Evolutionary conservation across 169 alveolate genomes (phyloP), one percentile per base, ranked within the genome.

Genomic region (Plasmodium gaboni): DNA sequence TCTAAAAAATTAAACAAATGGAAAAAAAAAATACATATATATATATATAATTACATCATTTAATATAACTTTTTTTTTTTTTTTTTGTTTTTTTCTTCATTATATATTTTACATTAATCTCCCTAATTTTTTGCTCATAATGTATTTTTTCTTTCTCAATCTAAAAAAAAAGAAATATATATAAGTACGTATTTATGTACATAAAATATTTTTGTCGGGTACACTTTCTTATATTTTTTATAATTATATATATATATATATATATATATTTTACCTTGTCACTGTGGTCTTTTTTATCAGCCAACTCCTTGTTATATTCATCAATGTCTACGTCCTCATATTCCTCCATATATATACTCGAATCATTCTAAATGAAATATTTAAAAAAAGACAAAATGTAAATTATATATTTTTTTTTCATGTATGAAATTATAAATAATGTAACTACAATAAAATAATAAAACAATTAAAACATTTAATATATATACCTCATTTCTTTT

Each of bases 251-350:
- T 26, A 26, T 26, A 26, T 26, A 26, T 26, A 26, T 26, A 26
- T 50, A 60, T 5, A 19, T 73, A 13, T 5, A 64, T 13, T 73
- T 59, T 59, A 22, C 90, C 83, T 68, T 59, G 28, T 80, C 90
- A 32, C 67, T 51, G 24, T 51, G 12, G 13, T 80, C 32, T 26
- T 80, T 67, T 70, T 67, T 80, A 38, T 59, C 83, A 24, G 61
- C 38, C 67, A 80, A 64, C 10, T 80, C 90, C 42, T 80, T 65
- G 50, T 57, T 55, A 38, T 80, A 51, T 61, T 80, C 90, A 60
- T 67, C 90, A n/a, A 80, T 80, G 46, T 80, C 90, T 38, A 57
- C 22, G 32, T 80, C 90, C 65, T 80, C 90, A 51, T 80, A 80
- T 19, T 80, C 90, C 53, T 80, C 80, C 90, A 80, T 80, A 74